Evolutionary conservation across 371 early-diverging fungal species (phyloP).

Genomic region (Mucor sp.): DNA sequence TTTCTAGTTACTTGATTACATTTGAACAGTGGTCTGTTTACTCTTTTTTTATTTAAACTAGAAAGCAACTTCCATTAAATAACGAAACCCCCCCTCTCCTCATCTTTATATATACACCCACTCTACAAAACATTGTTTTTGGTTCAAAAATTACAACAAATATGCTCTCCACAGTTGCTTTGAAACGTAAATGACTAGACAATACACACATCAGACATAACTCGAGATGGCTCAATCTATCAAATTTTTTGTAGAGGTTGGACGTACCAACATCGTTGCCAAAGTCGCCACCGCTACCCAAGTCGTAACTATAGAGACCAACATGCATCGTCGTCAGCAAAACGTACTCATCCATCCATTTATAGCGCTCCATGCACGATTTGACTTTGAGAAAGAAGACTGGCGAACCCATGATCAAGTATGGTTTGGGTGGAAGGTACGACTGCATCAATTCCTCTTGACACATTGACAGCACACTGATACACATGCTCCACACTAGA

Average conservation of each 20-base stretch:
- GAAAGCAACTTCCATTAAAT: neutral
- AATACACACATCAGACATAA: neutral
- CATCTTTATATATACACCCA: neutral
- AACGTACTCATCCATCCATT: neutral
- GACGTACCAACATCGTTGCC: constrained; percentile 29
- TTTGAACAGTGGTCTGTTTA: neutral
- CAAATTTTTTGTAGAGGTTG: constrained; percentile 29
- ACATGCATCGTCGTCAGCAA: neutral
- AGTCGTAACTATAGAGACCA: constrained; percentile 24
- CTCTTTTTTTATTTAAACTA: neutral
- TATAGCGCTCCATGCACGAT: constrained; percentile 68
- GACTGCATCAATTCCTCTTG: neutral
- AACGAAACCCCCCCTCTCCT: constrained; percentile 9
- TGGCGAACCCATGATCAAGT: constrained; percentile 66
- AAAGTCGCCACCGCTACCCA: constrained; percentile 26
- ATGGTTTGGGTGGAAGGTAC: constrained; percentile 76
- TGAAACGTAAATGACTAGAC: constrained; percentile 22
- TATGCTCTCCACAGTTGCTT: constrained; percentile 30
- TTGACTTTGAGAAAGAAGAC: constrained; percentile 69
- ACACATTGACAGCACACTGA: neutral
- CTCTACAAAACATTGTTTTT: neutral
- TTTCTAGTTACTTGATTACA: neutral
- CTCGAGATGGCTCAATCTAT: neutral
- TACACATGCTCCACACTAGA: constrained; percentile 19
- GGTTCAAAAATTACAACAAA: neutral